phyloP scores from a whole-genome alignment of 2,329 filamentous ascomycete genomes.

The Paraphoma sp. region DNA sequence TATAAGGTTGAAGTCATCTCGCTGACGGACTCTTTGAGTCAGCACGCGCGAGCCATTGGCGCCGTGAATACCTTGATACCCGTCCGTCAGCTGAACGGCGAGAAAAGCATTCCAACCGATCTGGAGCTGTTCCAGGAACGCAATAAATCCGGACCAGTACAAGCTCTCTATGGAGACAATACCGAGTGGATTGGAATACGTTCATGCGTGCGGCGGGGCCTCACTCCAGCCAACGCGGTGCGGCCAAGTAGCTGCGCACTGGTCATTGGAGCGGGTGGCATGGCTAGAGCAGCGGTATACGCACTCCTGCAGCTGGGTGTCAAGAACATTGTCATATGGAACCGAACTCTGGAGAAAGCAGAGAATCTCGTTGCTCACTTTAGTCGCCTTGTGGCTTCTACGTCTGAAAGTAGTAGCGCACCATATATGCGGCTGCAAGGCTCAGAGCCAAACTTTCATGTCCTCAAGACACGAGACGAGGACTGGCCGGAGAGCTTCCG shows the following conservation, averaged over 20 bases:
- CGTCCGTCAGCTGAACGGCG: slow-evolving; percentile 64
- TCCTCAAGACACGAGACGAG: slow-evolving; percentile 65
- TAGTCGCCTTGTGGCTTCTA: slow-evolving; percentile 55
- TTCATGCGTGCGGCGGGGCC: slow-evolving; percentile 72
- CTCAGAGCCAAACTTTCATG: slow-evolving; percentile 58
- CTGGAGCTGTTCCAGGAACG: slow-evolving; percentile 61
- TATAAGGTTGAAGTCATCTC: slow-evolving; percentile 76
- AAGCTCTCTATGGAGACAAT: slow-evolving; percentile 77
- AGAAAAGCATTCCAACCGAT: slow-evolving; percentile 64
- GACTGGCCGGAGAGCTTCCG: slow-evolving; percentile 70
- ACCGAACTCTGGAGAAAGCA: slow-evolving; percentile 72
- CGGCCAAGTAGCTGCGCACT: slow-evolving; percentile 59
- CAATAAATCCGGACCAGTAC: slow-evolving; percentile 70
- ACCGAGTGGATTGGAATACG: slow-evolving; percentile 83
- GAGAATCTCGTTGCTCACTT: slow-evolving; percentile 73
- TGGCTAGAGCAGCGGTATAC: slow-evolving; percentile 80
- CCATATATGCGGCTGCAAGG: slow-evolving; percentile 22
- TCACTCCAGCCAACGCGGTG: slow-evolving; percentile 72
- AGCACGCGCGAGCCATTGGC: slow-evolving; percentile 75
- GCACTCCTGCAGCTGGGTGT: slow-evolving; percentile 80
- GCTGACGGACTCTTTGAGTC: slow-evolving; percentile 70
- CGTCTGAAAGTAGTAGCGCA: slow-evolving; percentile 21
- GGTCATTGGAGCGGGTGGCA: slow-evolving; percentile 69
- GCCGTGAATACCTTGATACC: slow-evolving; percentile 80
- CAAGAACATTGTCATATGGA: slow-evolving; percentile 76